Conservation (phyloP, 495 filamentous ascomycete species). For the Penicillium antarcticum region DNA sequence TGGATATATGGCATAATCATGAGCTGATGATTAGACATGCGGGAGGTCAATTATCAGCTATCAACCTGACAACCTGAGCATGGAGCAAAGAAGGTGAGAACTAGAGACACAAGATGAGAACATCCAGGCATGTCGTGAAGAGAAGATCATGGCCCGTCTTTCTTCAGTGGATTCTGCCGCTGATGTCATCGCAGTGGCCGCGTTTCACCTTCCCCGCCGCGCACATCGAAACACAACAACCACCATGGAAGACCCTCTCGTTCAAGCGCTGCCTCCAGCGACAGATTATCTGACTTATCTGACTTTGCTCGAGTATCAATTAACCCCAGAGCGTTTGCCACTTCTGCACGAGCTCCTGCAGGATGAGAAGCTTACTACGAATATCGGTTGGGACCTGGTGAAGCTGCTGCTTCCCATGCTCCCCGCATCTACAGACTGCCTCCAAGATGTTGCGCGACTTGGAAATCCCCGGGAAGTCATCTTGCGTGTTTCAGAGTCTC, state of each 20-base stretch:
- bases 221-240: conserved; percentile 6
- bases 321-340: conserved; percentile 73
- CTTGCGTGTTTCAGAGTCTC: conserved; percentile 75
- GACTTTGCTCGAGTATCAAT: conserved; percentile 80
- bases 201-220: conserved; percentile 7
- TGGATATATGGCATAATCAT: too few species aligned
- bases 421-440: conserved; percentile 66
- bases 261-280: conserved; percentile 60
- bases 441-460: conserved; percentile 72
- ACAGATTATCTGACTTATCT: conserved; percentile 86
- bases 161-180: conserved; percentile 5
- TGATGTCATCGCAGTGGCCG: conserved; percentile 4
- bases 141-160: not conserved
- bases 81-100: too few species aligned
- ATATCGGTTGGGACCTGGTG: conserved; percentile 96
- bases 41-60: too few species aligned
- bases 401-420: conserved; percentile 77
- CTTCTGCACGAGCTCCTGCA: conserved; percentile 75
- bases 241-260: conserved; percentile 39
- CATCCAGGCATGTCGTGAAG: not conserved
- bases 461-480: conserved; percentile 95
- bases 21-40: too few species aligned
- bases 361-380: conserved; percentile 76
- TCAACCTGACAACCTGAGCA: too few species aligned
- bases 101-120: too few species aligned